Conservation (phyloP, 352 stramenopile genomes). For the Phytopythium montanum region DNA sequence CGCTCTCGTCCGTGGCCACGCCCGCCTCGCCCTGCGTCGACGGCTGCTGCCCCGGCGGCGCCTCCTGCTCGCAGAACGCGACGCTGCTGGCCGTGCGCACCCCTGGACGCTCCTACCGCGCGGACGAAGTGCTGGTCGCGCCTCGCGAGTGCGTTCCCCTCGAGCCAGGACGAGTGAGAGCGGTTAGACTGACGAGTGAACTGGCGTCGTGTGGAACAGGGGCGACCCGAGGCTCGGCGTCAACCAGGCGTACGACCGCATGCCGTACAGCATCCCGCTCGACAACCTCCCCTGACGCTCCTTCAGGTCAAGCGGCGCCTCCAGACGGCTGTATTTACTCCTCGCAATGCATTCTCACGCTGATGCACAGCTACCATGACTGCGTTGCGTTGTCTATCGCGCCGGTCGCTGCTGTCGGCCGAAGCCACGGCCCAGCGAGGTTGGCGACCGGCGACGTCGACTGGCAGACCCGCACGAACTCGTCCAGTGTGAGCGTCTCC, state of each 20-base stretch:
- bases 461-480: constrained; percentile 16
- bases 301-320: background rate
- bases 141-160: constrained; percentile 40
- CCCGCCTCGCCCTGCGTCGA: constrained; percentile 62
- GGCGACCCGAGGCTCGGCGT: constrained; percentile 65
- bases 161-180: background rate
- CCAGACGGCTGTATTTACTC: background rate
- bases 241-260: constrained; percentile 74
- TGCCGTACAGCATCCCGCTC: constrained; percentile 73
- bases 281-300: constrained; percentile 41
- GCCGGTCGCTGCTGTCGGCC: background rate
- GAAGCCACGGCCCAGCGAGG: constrained; percentile 15
- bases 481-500: constrained; percentile 17
- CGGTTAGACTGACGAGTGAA: constrained; percentile 4
- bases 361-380: background rate
- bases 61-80: constrained; percentile 40
- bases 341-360: background rate
- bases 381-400: background rate
- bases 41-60: constrained; percentile 43
- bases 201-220: constrained; percentile 14
- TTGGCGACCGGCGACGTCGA: constrained; percentile 10
- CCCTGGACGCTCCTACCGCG: constrained; percentile 43
- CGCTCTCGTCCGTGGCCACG: constrained; percentile 41
- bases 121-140: constrained; percentile 49
- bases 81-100: constrained; percentile 39